A percentile compares a stretch with the other conserved stretches of the same genome.
Evolutionary conservation across 257 asterid genomes (phyloP).

Genomic region (Striga asiatica): DNA sequence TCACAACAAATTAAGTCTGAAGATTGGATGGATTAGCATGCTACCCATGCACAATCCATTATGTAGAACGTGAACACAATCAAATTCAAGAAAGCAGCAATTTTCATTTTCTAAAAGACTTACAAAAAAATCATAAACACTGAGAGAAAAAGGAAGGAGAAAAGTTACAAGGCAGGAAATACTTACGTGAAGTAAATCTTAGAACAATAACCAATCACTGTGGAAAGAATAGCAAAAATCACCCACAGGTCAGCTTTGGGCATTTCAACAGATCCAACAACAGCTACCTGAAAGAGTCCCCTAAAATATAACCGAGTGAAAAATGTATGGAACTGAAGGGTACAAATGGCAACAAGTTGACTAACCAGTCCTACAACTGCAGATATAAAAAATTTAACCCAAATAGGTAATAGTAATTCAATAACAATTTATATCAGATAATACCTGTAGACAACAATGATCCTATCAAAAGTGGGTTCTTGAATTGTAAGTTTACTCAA

Average conservation of each 20-base stretch:
- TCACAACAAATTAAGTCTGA: neutral
- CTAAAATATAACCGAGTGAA: slow-evolving; percentile 1
- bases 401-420: slow-evolving; percentile 6
- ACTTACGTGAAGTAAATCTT: slow-evolving; percentile 96
- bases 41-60: neutral
- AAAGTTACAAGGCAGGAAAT: slow-evolving; percentile 12
- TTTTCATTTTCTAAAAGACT: neutral
- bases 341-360: slow-evolving; percentile 14
- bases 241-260: slow-evolving; percentile 98
- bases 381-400: slow-evolving; percentile 89
- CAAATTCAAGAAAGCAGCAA: neutral
- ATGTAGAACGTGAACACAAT: neutral
- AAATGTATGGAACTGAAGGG: slow-evolving; percentile 4
- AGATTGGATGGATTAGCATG: slow-evolving; percentile 1
- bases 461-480: slow-evolving; percentile 97
- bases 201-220: slow-evolving; percentile 93
- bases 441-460: slow-evolving; percentile 95
- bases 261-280: slow-evolving; percentile 87
- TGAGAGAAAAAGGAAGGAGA: neutral
- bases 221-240: slow-evolving; percentile 80
- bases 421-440: slow-evolving; percentile 13
- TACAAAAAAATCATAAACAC: neutral
- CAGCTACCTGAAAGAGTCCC: slow-evolving; percentile 72
- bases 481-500: slow-evolving; percentile 65
- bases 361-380: slow-evolving; percentile 95